Evolutionary conservation across 2,329 filamentous ascomycete species (phyloP).

Genomic region (Rugonectria rugulosa): DNA sequence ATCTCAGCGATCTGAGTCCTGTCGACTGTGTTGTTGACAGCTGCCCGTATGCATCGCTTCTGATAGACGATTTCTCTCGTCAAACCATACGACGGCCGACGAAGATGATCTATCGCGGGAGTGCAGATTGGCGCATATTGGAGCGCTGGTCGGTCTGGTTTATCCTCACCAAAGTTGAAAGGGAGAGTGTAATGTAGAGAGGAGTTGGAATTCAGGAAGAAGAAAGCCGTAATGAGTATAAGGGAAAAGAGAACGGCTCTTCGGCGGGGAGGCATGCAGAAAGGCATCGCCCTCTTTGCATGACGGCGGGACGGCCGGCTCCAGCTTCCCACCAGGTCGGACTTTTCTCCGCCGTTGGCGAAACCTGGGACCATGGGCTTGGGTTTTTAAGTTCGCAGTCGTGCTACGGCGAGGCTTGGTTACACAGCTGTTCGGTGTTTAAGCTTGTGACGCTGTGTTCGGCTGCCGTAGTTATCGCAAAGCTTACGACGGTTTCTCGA

Average conservation of each 20-base stretch:
- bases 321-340: conserved; percentile 13
- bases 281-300: conserved; percentile 8
- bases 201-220: conserved; percentile 20
- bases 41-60: conserved; percentile 53
- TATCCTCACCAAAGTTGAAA: conserved; percentile 27
- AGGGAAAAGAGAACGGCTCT: conserved; percentile 14
- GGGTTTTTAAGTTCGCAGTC: background rate
- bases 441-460: background rate
- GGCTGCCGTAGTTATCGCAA: background rate
- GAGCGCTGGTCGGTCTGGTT: conserved; percentile 32
- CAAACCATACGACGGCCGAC: conserved; percentile 42
- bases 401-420: background rate
- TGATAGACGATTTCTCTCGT: conserved; percentile 53
- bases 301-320: conserved; percentile 17
- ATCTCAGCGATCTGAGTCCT: conserved; percentile 49
- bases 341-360: conserved; percentile 12
- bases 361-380: conserved; percentile 5
- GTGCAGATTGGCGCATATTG: conserved; percentile 34
- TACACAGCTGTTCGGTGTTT: background rate
- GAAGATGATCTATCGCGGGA: conserved; percentile 41
- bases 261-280: conserved; percentile 15
- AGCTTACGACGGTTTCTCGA: background rate
- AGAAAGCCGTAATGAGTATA: conserved; percentile 7
- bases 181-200: conserved; percentile 22
- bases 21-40: conserved; percentile 43